Evolutionary conservation across 306 rosid species (phyloP).

Genomic region (Prunus davidiana): DNA sequence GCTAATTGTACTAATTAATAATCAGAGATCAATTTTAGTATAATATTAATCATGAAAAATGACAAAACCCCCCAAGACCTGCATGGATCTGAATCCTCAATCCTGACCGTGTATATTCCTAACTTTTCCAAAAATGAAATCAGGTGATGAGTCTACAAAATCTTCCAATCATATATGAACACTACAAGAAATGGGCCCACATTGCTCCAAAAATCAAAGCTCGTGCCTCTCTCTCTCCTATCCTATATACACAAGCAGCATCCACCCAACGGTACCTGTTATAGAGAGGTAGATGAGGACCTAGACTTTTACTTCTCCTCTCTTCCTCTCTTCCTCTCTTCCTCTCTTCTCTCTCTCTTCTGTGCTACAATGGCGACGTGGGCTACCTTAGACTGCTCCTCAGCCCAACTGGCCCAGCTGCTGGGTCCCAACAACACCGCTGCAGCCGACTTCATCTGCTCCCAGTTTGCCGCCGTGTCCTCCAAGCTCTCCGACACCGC

Average conservation of each 20-base stretch:
- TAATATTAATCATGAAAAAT: too few species aligned
- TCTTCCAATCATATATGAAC: not conserved
- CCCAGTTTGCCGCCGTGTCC: slow-evolving; percentile 31
- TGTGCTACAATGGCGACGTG: slow-evolving; percentile 27
- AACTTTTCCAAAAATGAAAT: not conserved
- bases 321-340: too few species aligned
- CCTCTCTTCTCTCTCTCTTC: not conserved
- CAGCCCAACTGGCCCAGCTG: slow-evolving; percentile 32
- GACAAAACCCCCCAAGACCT: too few species aligned
- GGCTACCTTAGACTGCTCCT: slow-evolving; percentile 30
- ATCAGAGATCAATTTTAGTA: too few species aligned
- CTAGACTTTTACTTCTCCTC: not conserved
- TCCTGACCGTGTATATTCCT: not conserved
- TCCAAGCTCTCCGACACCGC: slow-evolving; percentile 41
- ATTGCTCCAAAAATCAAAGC: not conserved
- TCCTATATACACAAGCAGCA: not conserved
- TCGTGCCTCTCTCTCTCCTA: not conserved
- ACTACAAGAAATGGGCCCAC: not conserved
- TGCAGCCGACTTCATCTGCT: slow-evolving; percentile 65
- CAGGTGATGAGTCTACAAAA: not conserved
- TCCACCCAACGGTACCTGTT: not conserved
- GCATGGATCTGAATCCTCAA: not conserved
- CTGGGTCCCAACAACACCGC: slow-evolving; percentile 59
- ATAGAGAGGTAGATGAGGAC: too few species aligned
- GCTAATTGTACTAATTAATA: too few species aligned